Evolutionary conservation across 805 yeast genomes (phyloP).

Genomic region (Cyberlindnera subsufficiens): DNA sequence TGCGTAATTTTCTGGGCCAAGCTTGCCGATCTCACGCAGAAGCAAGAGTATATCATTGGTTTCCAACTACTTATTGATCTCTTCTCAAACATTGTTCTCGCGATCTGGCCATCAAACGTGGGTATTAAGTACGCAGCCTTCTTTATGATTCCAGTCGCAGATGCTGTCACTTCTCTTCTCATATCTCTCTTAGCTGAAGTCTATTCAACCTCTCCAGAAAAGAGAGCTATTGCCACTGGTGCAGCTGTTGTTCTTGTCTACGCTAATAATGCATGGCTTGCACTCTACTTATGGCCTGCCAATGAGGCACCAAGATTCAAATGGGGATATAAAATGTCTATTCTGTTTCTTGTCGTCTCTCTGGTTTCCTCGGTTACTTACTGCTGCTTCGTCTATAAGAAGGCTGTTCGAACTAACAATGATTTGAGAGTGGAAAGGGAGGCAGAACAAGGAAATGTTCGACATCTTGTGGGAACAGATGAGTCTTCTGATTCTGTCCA

Average conservation of each 20-base stretch:
- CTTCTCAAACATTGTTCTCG: conserved; percentile 6
- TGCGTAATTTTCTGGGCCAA: conserved; percentile 11
- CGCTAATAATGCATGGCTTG: conserved; percentile 38
- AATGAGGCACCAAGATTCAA: conserved; percentile 38
- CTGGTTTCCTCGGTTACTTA: background rate
- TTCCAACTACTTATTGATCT: conserved; percentile 3
- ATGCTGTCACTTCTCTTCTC: conserved; percentile 7
- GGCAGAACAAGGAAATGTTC: too few species aligned
- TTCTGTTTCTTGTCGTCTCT: conserved; percentile 3
- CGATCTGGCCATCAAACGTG: conserved; percentile 7
- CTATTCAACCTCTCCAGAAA: conserved; percentile 29
- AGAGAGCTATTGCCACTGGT: conserved; percentile 34
- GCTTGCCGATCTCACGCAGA: conserved; percentile 10
- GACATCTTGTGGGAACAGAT: too few species aligned
- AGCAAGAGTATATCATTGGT: conserved; percentile 3
- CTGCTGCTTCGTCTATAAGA: background rate
- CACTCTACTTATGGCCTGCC: conserved; percentile 37
- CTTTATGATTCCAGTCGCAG: conserved; percentile 10
- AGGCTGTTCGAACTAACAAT: background rate
- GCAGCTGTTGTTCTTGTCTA: conserved; percentile 37
- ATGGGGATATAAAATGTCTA: conserved; percentile 28
- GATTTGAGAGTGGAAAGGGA: background rate
- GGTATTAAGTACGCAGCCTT: conserved; percentile 11
- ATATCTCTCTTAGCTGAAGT: conserved; percentile 13
- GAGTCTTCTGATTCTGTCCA: too few species aligned